phyloP scores from a whole-genome alignment of 164 flowering plant genomes.

The Amborella trichopoda region DNA sequence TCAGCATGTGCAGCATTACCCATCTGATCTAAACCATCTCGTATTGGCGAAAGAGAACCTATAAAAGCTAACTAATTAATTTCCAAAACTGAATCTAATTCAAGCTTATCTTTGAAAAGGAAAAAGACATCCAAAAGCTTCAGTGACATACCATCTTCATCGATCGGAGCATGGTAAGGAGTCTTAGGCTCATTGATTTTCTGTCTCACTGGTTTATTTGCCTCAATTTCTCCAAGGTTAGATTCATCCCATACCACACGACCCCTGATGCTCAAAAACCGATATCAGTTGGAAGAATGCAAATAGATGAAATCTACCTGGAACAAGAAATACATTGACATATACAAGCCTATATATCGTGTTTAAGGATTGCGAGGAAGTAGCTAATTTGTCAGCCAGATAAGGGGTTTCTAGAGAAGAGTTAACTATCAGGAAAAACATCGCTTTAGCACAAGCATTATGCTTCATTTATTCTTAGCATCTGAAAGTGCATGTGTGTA shows the following conservation, averaged over 20 bases:
- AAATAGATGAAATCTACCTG: not conserved
- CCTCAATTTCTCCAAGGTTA: constrained; percentile 81
- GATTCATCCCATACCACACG: constrained; percentile 89
- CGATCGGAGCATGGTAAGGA: constrained; percentile 89
- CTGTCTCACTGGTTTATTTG: constrained; percentile 94
- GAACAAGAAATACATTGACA: too few species aligned
- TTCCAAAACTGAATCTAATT: too few species aligned
- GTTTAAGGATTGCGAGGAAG: too few species aligned
- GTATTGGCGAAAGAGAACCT: constrained; percentile 66
- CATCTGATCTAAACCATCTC: constrained; percentile 31
- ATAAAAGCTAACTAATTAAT: not conserved
- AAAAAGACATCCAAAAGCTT: not conserved
- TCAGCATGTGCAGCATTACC: constrained; percentile 52
- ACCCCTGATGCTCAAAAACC: constrained; percentile 26
- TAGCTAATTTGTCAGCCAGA: too few species aligned
- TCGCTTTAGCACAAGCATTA: too few species aligned
- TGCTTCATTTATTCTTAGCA: too few species aligned
- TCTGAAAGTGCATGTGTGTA: too few species aligned
- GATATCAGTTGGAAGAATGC: not conserved
- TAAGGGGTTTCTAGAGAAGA: too few species aligned
- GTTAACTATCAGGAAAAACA: too few species aligned
- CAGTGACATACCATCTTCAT: constrained; percentile 56
- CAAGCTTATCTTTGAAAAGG: too few species aligned
- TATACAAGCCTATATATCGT: too few species aligned
- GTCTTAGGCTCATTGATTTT: constrained; percentile 99